Percentiles rank a stretch among this genome's conserved stretches.
Evolutionary conservation across 2,329 filamentous ascomycete genomes (phyloP).

Genomic region (Helminthosporium solani): DNA sequence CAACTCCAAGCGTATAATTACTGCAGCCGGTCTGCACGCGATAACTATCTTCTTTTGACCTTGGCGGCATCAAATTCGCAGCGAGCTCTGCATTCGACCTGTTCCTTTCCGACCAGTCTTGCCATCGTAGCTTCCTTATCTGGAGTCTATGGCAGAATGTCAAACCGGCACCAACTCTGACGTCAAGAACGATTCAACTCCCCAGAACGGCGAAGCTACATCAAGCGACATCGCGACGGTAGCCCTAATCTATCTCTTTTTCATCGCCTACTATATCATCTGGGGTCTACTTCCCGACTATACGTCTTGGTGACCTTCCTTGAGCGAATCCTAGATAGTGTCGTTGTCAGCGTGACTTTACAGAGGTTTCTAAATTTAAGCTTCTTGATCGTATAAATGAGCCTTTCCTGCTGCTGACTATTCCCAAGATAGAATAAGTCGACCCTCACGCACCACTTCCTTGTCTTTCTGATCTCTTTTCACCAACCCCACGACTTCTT

Average conservation of each 20-base stretch:
- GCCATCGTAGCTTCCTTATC: slow-evolving; percentile 43
- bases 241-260: slow-evolving; percentile 57
- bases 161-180: slow-evolving; percentile 37
- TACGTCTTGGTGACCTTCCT: slow-evolving; percentile 42
- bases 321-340: too few species aligned
- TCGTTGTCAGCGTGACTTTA: too few species aligned
- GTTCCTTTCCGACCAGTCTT: slow-evolving; percentile 24
- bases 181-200: slow-evolving; percentile 47
- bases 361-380: too few species aligned
- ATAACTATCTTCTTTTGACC: slow-evolving; percentile 52
- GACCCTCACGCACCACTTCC: too few species aligned
- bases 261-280: slow-evolving; percentile 55
- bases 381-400: too few species aligned
- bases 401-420: too few species aligned
- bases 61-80: slow-evolving; percentile 58
- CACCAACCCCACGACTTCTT: slow-evolving; percentile 49
- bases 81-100: slow-evolving; percentile 15
- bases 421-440: too few species aligned
- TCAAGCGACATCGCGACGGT: slow-evolving; percentile 52
- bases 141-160: slow-evolving; percentile 40
- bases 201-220: slow-evolving; percentile 29
- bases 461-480: neutral
- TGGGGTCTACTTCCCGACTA: too few species aligned
- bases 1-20: slow-evolving; percentile 31
- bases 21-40: too few species aligned